Evolutionary conservation across 202 grass and related monocot species (phyloP).

Genomic region (Cymbopogon flexuosus): DNA sequence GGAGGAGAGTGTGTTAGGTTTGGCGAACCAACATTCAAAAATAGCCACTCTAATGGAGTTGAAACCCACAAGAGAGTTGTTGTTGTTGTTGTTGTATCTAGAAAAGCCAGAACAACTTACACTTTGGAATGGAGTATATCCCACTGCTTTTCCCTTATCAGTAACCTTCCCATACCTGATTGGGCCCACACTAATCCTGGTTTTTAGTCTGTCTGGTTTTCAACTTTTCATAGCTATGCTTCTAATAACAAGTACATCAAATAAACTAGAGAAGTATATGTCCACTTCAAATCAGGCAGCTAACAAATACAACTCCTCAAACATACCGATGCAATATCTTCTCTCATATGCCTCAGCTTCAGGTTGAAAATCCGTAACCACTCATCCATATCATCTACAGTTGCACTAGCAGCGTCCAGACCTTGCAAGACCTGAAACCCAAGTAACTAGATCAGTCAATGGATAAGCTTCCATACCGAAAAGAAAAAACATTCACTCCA

Average conservation of each 20-base stretch:
- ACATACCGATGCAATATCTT: conserved; percentile 96
- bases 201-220: neutral
- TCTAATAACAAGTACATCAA: neutral
- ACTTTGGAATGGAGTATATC: neutral
- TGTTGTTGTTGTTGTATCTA: no score
- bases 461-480: conserved; percentile 17
- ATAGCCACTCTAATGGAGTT: no score
- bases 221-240: neutral
- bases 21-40: no score
- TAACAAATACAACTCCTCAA: conserved; percentile 27
- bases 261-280: neutral
- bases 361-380: conserved; percentile 95
- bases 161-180: neutral
- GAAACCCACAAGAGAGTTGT: no score
- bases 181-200: neutral
- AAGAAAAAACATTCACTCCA: conserved; percentile 2
- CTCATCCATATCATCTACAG: conserved; percentile 95
- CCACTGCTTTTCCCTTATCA: neutral
- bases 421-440: conserved; percentile 77
- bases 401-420: conserved; percentile 71
- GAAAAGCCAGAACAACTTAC: no score
- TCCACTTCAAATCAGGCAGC: neutral
- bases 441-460: conserved; percentile 28
- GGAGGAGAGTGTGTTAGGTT: no score
- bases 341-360: conserved; percentile 98